A percentile compares a stretch with the other conserved stretches of the same genome.
Conservation (phyloP, 1,284 basidiomycete genomes). For the Ceratobasidium sp. region DNA sequence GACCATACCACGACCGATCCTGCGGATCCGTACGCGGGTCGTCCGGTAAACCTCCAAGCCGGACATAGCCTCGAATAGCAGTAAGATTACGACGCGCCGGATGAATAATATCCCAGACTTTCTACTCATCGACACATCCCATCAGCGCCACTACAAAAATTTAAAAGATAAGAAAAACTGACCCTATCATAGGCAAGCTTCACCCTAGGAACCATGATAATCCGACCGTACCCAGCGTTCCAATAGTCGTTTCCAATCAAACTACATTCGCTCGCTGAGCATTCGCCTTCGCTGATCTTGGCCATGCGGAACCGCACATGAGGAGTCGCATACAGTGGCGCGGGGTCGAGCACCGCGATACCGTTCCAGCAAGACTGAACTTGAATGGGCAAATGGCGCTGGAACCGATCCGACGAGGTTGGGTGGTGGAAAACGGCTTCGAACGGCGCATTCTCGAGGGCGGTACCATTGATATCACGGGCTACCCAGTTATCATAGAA, state of each 20-base stretch:
- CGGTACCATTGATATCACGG: conserved; percentile 96
- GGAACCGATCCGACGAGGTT: conserved; percentile 82
- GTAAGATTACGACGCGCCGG: conserved; percentile 89
- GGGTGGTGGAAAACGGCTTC: conserved; percentile 91
- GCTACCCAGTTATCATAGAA: conserved; percentile 99
- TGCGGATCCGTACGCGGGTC: conserved; percentile 95
- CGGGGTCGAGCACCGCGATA: conserved; percentile 92
- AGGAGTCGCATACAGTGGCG: conserved; percentile 89
- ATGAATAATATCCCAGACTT: conserved; percentile 94
- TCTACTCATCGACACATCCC: conserved; percentile 62
- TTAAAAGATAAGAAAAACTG: conserved; percentile 53
- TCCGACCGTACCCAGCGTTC: conserved; percentile 92
- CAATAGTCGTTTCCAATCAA: conserved; percentile 97
- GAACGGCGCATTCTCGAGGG: conserved; percentile 95
- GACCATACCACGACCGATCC: conserved; percentile 94
- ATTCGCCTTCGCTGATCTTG: conserved; percentile 81
- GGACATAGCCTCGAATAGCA: conserved; percentile 91
- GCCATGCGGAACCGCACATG: conserved; percentile 96
- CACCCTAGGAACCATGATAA: conserved; percentile 96
- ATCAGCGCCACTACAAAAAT: conserved; percentile 1
- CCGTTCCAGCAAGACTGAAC: conserved; percentile 98
- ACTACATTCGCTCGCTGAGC: conserved; percentile 93
- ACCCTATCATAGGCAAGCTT: conserved; percentile 95
- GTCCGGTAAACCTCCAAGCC: conserved; percentile 92
- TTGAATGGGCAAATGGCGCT: conserved; percentile 91